These are phyloP conservation scores for Plenodomus tracheiphilus DNA, from an alignment of 2,329 filamentous ascomycete species.

Conservation along the genomic window DNA sequence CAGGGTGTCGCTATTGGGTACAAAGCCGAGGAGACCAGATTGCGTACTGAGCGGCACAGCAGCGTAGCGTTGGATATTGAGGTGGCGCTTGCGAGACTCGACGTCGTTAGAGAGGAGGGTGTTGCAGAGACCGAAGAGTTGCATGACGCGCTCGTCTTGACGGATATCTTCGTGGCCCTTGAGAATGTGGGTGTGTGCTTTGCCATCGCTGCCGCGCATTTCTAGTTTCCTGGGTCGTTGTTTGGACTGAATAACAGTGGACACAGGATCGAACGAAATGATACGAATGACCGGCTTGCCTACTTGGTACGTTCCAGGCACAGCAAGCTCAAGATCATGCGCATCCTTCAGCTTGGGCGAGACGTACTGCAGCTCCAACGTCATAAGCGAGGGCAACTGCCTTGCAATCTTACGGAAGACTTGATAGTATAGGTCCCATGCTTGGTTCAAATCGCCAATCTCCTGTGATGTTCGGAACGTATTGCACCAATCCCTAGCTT, in stretches of 20 bases:
- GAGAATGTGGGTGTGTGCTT: slow-evolving; percentile 82
- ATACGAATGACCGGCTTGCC: slow-evolving; percentile 80
- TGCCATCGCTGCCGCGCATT: slow-evolving; percentile 85
- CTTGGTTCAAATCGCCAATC: slow-evolving; percentile 92
- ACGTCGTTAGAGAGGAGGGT: slow-evolving; percentile 91
- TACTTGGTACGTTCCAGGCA: slow-evolving; percentile 93
- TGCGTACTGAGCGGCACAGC: slow-evolving; percentile 97
- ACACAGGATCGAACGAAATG: slow-evolving; percentile 83
- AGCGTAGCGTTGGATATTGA: slow-evolving; percentile 94
- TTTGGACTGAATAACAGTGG: slow-evolving; percentile 94
- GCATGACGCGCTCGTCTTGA: slow-evolving; percentile 99
- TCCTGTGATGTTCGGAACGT: slow-evolving; percentile 89
- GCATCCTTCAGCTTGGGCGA: slow-evolving; percentile 89
- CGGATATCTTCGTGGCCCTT: slow-evolving; percentile 99
- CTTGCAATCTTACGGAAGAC: slow-evolving; percentile 95
- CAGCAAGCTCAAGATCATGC: slow-evolving; percentile 83
- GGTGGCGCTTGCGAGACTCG: slow-evolving; percentile 94
- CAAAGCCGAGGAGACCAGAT: slow-evolving; percentile 93
- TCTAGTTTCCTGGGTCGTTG: slow-evolving; percentile 90
- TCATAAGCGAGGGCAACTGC: slow-evolving; percentile 90
- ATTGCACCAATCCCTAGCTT: slow-evolving; percentile 94
- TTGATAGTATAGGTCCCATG: slow-evolving; percentile 99
- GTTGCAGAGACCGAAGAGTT: slow-evolving; percentile 96
- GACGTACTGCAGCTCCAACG: slow-evolving; percentile 92
- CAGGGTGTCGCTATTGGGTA: slow-evolving; percentile 95